Percentiles rank a stretch among this genome's conserved stretches.
phyloP scores from a whole-genome alignment of 2,329 filamentous ascomycete species.

The Lachnellula occidentalis region DNA sequence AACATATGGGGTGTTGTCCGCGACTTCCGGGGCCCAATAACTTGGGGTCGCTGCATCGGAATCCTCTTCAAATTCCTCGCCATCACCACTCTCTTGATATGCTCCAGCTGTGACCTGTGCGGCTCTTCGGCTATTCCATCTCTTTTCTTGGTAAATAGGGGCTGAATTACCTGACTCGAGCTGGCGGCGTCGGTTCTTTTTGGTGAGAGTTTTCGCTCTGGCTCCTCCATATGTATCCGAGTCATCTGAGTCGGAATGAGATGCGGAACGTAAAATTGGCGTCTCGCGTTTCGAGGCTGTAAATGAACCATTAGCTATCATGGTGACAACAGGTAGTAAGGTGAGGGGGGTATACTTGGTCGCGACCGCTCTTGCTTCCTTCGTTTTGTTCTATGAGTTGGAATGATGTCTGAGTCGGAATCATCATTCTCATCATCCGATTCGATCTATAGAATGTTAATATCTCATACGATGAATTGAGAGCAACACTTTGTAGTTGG shows the following conservation, averaged over 20 bases:
- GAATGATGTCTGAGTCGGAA: conserved; percentile 70
- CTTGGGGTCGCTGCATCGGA: conserved; percentile 59
- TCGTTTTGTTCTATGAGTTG: conserved; percentile 53
- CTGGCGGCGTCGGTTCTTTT: conserved; percentile 73
- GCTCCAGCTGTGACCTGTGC: conserved; percentile 61
- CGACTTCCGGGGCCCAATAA: conserved; percentile 64
- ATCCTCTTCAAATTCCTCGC: conserved; percentile 59
- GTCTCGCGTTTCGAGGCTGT: conserved; percentile 57
- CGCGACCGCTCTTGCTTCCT: conserved; percentile 61
- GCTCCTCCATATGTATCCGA: conserved; percentile 73
- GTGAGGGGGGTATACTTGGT: conserved; percentile 46
- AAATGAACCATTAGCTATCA: conserved; percentile 16
- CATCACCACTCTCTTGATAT: conserved; percentile 62
- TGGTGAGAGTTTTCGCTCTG: conserved; percentile 61
- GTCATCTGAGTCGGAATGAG: conserved; percentile 64
- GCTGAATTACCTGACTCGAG: conserved; percentile 60
- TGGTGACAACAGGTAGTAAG: conserved; percentile 6
- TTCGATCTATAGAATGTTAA: conserved; percentile 43
- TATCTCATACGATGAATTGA: conserved; percentile 8
- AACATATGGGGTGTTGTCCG: conserved; percentile 79
- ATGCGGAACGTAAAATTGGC: conserved; percentile 48
- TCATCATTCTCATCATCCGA: conserved; percentile 52
- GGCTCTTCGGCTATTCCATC: conserved; percentile 84
- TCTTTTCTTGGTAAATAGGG: conserved; percentile 70
- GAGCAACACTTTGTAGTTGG: conserved; percentile 1